Base-by-base conservation (phyloP, 2,329 filamentous ascomycete species). In the Talaromyces pinophilus region DNA sequence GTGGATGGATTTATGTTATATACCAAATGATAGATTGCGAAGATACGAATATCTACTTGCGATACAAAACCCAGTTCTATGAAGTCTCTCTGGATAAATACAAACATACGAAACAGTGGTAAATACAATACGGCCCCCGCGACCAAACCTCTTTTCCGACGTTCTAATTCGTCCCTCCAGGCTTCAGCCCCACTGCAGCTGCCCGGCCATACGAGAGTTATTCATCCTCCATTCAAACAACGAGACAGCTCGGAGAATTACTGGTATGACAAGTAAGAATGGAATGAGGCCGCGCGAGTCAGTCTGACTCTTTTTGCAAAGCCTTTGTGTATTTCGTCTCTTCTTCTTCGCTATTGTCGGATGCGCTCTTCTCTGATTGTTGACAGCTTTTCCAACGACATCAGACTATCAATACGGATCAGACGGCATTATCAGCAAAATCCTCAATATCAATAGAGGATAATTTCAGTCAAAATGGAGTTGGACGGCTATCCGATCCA, bases 391-490 rank as follows among this genome's bases (percentile, higher is more conserved):
- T n/a, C 8, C 25, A 1, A 15, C 52, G 33, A 57, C 19, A 38
- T 55, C 54, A 3, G 19, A 57, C 19, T 38, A 38, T 15, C 19
- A 57, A 40, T 57, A 57, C n/a, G 7, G 11, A 22, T 22, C 33
- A 22, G 54, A 38, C 33, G 4, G 19, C 44, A 25, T 17, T 19
- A 35, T 25, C 30, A 55, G 15, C n/a, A 52, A 38, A 1, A 59
- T 63, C 28, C 42, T 19, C n/a, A 30, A 64, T 28, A 30, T 38
- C 33, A n/a, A 30, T 13, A 54, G 28, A 40, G 33, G 3, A 42
- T 55, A 40, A 42, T 0, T 33, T 25, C 59, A 72, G 71, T 73
- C n/a, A 72, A 73, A 62, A 67, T 71, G 57, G 35, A n/a, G 1
- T 28, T 46, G 8, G 38, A 60, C 15, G 38, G 40, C 38, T 42